Evolutionary conservation across 768 basidiomycete species (phyloP).

Genomic region (Boletellus ananas): DNA sequence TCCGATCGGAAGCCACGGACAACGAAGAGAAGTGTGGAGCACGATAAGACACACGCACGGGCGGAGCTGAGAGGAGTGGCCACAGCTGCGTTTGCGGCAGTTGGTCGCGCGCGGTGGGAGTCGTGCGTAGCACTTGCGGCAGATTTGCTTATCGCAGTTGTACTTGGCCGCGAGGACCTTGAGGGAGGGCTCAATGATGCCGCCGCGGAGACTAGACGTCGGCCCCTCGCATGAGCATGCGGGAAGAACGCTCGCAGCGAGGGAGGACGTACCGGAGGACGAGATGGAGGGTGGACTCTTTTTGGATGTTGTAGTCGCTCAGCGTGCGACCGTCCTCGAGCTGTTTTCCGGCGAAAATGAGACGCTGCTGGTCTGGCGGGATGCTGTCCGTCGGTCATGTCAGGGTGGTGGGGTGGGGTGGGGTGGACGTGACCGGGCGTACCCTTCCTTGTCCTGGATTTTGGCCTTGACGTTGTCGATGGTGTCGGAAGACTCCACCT

Average conservation of each 20-base stretch:
- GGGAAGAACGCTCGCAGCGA: neutral
- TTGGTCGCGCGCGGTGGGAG: conserved; percentile 99
- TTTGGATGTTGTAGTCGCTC: conserved; percentile 97
- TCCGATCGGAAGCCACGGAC: neutral
- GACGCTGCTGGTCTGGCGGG: conserved; percentile 26
- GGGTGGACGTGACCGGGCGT: conserved; percentile 6
- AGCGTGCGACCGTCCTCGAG: conserved; percentile 97
- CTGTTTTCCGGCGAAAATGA: conserved; percentile 86
- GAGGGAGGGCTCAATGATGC: conserved; percentile 98
- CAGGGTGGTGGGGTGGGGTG: too few species aligned
- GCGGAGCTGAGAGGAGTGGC: conserved; percentile 87
- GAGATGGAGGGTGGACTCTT: conserved; percentile 96
- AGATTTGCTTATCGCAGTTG: conserved; percentile 99
- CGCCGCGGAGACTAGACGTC: conserved; percentile 39
- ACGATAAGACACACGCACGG: conserved; percentile 65
- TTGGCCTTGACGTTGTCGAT: conserved; percentile 29
- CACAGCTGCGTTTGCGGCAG: conserved; percentile 94
- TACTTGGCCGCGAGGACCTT: conserved; percentile 96
- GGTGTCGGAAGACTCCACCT: conserved; percentile 28
- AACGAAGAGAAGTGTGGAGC: neutral
- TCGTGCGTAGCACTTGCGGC: conserved; percentile 99
- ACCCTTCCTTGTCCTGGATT: conserved; percentile 70
- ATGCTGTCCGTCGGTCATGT: conserved; percentile 31
- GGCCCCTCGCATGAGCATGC: too few species aligned
- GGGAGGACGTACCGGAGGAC: conserved; percentile 73